A percentile compares a stretch with the other conserved stretches of the same genome.
Conservation (phyloP, 1,284 basidiomycete genomes). For the Rhodotorula sp. region DNA sequence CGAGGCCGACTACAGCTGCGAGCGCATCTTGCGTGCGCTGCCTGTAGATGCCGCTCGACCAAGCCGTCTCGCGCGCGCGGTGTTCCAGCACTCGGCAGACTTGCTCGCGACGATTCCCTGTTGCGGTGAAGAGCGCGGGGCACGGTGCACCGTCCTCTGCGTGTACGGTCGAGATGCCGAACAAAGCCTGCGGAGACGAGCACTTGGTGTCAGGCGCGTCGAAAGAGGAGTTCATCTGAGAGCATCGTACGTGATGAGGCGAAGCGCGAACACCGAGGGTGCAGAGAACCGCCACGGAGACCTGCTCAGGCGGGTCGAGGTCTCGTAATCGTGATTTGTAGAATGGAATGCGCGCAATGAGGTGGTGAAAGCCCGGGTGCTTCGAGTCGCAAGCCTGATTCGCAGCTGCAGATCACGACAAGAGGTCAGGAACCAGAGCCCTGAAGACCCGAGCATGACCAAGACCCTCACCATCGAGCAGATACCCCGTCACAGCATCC, state of each 20-base stretch:
- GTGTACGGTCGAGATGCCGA: conserved; percentile 18
- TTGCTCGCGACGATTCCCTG: conserved; percentile 18
- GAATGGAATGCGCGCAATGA: conserved; percentile 10
- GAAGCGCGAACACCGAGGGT: conserved; percentile 21
- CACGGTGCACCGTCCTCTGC: conserved; percentile 12
- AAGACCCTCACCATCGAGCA: conserved; percentile 25
- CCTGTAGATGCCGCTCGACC: conserved; percentile 18
- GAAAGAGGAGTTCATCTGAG: not conserved
- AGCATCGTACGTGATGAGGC: conserved; percentile 7
- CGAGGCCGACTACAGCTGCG: conserved; percentile 21
- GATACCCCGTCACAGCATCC: conserved; percentile 15
- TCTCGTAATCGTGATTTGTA: conserved; percentile 17
- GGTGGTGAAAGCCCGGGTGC: conserved; percentile 12
- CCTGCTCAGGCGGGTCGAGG: conserved; percentile 18
- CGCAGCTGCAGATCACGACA: conserved; percentile 1
- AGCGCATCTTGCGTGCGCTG: conserved; percentile 7
- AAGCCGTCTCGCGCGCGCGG: conserved; percentile 22
- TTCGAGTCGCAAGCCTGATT: conserved; percentile 25
- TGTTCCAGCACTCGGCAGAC: conserved; percentile 10
- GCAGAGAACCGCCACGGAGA: conserved; percentile 26
- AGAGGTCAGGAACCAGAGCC: not conserved
- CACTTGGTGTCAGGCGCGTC: not conserved
- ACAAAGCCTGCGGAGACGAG: conserved; percentile 2
- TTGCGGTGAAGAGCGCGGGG: conserved; percentile 11
- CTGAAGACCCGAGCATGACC: not conserved